Base-by-base conservation (phyloP, 1,284 basidiomycete species). In the Austroboletus rostrupii region DNA sequence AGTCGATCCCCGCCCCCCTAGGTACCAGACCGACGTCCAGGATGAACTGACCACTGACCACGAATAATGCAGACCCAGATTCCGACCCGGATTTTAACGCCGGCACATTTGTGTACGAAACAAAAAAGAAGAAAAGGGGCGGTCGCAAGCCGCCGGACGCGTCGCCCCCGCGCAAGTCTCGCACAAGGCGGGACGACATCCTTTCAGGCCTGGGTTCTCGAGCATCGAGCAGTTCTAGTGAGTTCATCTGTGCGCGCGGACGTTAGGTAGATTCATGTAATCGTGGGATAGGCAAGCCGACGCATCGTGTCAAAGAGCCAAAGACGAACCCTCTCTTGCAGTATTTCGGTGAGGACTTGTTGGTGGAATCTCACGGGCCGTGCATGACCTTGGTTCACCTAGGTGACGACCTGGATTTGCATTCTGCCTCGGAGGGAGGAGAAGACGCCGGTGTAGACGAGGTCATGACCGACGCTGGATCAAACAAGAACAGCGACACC, bases 31-130 rank as follows among this genome's bases (percentile, higher is more conserved):
- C 3, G 14, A 7, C 29, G n/a, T 6, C 17, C 13, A 11, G 16
- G 26, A 16, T 45, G 19, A 1, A 26, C n/a, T n/a, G 28, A 14
- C 2, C 2, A 5, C 19, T 49, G 13, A 48, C 40, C n/a, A 8
- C 9, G 5, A n/a, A 26, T 39, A 20, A 45, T 29, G 20, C 45
- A 67, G 64, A 67, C 45, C 53, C 54, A 56, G 81, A 80, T 50
- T 71, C 75, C 0, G 81, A 83, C 52, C 73, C 81, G n/a, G 81
- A 84, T 50, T 83, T 83, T 49, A 73, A 68, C 26, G 57, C 76
- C 1, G 77, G 78, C 0, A 47, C 58, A 4, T 76, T 74, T 46
- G 50, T 74, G 13, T 69, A 71, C 39, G 65, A 73, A 46, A 56
- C 68, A 28, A 66, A 60, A 50, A 65, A 64, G 55, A 69, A 68